These are phyloP conservation scores for Mycogone perniciosa DNA, from an alignment of 2,329 filamentous ascomycete genomes.

Conservation along the genomic window DNA sequence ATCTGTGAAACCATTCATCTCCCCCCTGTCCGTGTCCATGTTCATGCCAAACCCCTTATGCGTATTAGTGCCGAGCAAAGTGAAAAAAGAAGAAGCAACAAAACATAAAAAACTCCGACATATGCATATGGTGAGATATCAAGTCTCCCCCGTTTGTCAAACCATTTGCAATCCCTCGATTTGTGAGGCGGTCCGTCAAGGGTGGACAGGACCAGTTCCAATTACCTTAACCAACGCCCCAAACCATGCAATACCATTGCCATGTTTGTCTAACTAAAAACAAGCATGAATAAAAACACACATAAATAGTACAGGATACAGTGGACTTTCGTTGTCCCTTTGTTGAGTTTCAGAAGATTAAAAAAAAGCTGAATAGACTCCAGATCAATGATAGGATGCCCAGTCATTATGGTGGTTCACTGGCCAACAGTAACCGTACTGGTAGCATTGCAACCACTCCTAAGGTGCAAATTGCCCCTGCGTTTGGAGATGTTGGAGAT, in stretches of 20 bases:
- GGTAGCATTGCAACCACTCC: slow-evolving; percentile 20
- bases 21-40: background rate
- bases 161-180: background rate
- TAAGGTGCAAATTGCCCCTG: slow-evolving; percentile 33
- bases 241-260: slow-evolving; percentile 25
- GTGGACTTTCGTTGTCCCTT: background rate
- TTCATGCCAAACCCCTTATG: background rate
- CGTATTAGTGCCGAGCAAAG: slow-evolving; percentile 8
- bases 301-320: background rate
- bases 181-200: background rate
- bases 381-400: background rate
- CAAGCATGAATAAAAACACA: background rate
- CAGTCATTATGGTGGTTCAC: background rate
- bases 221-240: slow-evolving; percentile 24
- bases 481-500: slow-evolving; percentile 19
- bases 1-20: background rate
- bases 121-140: slow-evolving; percentile 15
- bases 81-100: background rate
- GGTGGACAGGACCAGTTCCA: slow-evolving; percentile 3
- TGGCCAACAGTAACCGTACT: slow-evolving; percentile 7
- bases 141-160: background rate
- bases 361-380: background rate
- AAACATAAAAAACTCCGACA: slow-evolving; percentile 9
- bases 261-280: slow-evolving; percentile 17
- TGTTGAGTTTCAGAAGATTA: background rate